Evolutionary conservation across 2,329 filamentous ascomycete species (phyloP), one percentile per base, ranked within the genome.

Genomic region (Penicillium janthinellum): DNA sequence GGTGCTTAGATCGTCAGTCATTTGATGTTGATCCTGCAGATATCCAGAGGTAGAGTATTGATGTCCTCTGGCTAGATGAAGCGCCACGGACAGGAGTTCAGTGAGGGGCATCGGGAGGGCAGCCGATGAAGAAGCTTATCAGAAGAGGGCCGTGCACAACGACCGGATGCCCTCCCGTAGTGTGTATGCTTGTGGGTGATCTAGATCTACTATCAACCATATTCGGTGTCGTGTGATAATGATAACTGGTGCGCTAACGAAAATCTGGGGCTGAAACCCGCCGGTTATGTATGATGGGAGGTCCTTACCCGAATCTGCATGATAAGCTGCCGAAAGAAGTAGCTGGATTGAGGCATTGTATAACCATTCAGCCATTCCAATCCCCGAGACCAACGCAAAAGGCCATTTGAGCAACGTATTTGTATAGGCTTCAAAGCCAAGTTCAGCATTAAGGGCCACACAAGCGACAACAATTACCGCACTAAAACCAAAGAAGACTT

Each of bases 121-220:
- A 42, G 15, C 51, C 51, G 51, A n/a, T n/a, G 39, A 28, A 37
- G 51, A 54, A 22, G 38, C 51, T 54, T 54, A 54, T 54, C 38
- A 42, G 37, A 7, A 15, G 42, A 31, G 51, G 38, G 12, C 41
- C 15, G 22, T 54, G 41, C 28, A 4, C 15, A 45, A 28, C 6
- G 14, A 34, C 37, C 50, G 50, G 37, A 7, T 5, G 34, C 20
- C 22, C 50, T 53, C 25, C 50, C 50, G 37, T 53, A 44, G 31
- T 10, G 31, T 10, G 8, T 10, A 31, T 31, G 7, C 31, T 31
- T 10, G 31, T 6, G 6, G 38, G 28, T 12, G 28, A 20, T 22
- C n/a, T n/a, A n/a, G 28, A 34, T 22, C n/a, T n/a, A n/a, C 47
- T 4, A 49, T 34, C 22, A 20, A 35, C 31, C 3, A 15, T 8